Base-by-base conservation (phyloP, 306 rosid genomes). In the Argentina anserina region DNA sequence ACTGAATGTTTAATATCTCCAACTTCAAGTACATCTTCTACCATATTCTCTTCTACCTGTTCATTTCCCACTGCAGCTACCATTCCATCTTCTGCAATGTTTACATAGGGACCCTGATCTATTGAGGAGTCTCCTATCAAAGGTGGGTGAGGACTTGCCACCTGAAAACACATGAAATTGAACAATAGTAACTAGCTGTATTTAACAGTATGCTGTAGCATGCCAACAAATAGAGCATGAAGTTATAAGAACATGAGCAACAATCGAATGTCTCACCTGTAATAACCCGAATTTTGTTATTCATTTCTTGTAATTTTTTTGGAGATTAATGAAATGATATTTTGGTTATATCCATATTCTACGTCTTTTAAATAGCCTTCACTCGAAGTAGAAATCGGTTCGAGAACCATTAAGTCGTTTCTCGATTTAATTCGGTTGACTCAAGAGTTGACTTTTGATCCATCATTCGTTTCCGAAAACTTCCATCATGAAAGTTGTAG, bases 51-150 rank as follows among this genome's bases (percentile, higher is more conserved):
- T 21, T 63, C 63, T 55, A 70, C 66, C 80, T 66, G 88, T 70
- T 81, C 90, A 37, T 82, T 79, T 79, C 78, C 86, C 67, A 79
- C 56, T 39, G 97, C 96, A 69, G 90, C 87, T 49, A 94, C 96
- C 99, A 90, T 85, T 75, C 97, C 97, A 78, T 89, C 90, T 33
- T 83, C 91, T 9, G 86, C 62, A 26, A 91, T 75, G 50, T 88
- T 90, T 45, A 94, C 85, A 39, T 84, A 94, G 28, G 99, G 99
- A 28, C 96, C 97, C 65, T 86, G 95, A 81, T 94, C 96, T 21
- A 94, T 88, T 34, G 90, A 69, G 17, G 87, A 70, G 46, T 76
- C 81, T 81, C 68, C 33, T 26, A 81, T 73, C 28, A 67, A 81
- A 67, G 67, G 84, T 26, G 84, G 85, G 61, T 69, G 60, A 71